Conservation (phyloP, 2,329 filamentous ascomycete genomes). For the Cladosporium velox region DNA sequence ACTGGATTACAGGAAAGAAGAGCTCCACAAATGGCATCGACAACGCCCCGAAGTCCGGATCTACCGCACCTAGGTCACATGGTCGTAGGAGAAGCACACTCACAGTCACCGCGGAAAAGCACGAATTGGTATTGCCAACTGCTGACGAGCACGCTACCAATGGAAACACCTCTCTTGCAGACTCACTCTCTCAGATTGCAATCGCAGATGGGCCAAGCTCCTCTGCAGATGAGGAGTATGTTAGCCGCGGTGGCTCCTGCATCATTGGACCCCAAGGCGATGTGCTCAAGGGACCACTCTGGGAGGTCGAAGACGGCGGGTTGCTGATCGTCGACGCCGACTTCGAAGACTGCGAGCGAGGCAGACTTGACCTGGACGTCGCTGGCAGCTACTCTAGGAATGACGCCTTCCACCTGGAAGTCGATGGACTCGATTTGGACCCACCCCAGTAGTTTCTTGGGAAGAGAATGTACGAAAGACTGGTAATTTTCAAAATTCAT, state of each 20-base stretch:
- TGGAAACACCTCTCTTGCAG: slow-evolving; percentile 11
- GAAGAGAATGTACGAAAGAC: neutral
- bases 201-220: slow-evolving; percentile 20
- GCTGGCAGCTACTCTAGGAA: slow-evolving; percentile 82
- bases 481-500: neutral
- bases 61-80: slow-evolving; percentile 15
- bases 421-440: slow-evolving; percentile 61
- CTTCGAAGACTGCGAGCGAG: slow-evolving; percentile 82
- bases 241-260: slow-evolving; percentile 76
- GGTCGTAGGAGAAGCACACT: slow-evolving; percentile 44
- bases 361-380: slow-evolving; percentile 78
- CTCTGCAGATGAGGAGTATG: slow-evolving; percentile 50
- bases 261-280: slow-evolving; percentile 79
- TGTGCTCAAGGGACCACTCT: slow-evolving; percentile 77
- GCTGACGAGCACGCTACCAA: slow-evolving; percentile 18
- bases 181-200: slow-evolving; percentile 18
- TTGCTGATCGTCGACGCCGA: slow-evolving; percentile 75
- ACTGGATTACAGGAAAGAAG: slow-evolving; percentile 52
- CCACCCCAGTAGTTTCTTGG: slow-evolving; percentile 52
- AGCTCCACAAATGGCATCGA: neutral
- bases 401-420: slow-evolving; percentile 62
- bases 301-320: slow-evolving; percentile 70
- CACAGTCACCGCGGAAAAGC: slow-evolving; percentile 51
- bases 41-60: neutral
- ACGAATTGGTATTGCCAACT: slow-evolving; percentile 54